These are phyloP conservation scores for Elsinoe australis DNA, from an alignment of 2,329 filamentous ascomycete genomes.

Conservation along the genomic window DNA sequence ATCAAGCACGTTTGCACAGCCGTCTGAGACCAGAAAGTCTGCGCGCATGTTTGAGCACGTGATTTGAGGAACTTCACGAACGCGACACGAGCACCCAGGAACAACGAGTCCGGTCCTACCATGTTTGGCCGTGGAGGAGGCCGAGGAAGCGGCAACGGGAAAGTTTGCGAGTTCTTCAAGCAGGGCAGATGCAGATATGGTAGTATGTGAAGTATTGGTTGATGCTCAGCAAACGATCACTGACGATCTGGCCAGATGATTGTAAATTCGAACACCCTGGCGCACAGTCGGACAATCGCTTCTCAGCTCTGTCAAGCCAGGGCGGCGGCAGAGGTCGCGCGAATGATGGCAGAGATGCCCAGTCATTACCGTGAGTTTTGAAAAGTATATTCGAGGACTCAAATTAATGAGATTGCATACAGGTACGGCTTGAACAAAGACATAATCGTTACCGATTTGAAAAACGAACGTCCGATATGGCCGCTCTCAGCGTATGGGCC, in stretches of 20 bases:
- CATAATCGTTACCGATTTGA: slow-evolving; percentile 59
- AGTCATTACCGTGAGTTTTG: slow-evolving; percentile 16
- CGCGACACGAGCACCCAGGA: too few species aligned
- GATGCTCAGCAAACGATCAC: slow-evolving; percentile 34
- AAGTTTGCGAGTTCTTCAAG: slow-evolving; percentile 56
- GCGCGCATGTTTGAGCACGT: too few species aligned
- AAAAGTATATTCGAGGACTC: slow-evolving; percentile 13
- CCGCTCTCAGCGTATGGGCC: slow-evolving; percentile 81
- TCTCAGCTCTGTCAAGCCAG: slow-evolving; percentile 42
- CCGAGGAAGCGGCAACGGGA: slow-evolving; percentile 16
- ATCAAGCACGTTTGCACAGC: too few species aligned
- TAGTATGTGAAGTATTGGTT: slow-evolving; percentile 37
- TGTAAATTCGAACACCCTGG: slow-evolving; percentile 55
- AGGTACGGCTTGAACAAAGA: slow-evolving; percentile 51
- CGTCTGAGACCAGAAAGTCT: too few species aligned
- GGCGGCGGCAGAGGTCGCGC: slow-evolving; percentile 23
- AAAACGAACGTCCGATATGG: slow-evolving; percentile 68
- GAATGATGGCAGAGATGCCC: slow-evolving; percentile 9
- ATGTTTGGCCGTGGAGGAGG: slow-evolving; percentile 17
- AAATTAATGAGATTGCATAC: slow-evolving; percentile 23
- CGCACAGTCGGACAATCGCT: slow-evolving; percentile 46
- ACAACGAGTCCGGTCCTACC: too few species aligned
- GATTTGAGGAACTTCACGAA: too few species aligned
- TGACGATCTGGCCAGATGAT: slow-evolving; percentile 37
- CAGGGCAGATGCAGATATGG: slow-evolving; percentile 60